phyloP scores from a whole-genome alignment of 148 eudicot species.

The Amaranthus hypochondriacus region DNA sequence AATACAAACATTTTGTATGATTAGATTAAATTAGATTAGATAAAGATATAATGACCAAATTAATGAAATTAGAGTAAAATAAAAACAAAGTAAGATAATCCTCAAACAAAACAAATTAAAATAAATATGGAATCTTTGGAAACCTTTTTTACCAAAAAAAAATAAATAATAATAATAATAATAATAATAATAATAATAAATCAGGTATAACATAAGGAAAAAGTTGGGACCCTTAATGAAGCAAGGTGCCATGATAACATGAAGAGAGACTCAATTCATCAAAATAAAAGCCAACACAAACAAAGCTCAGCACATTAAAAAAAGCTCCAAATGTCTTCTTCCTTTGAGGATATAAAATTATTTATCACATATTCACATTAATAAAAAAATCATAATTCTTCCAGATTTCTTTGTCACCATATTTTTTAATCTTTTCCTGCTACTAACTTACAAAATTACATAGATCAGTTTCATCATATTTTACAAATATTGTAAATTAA shows the following conservation, averaged over 20 bases:
- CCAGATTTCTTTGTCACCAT: not conserved
- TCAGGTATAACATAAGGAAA: not conserved
- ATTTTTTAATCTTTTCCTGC: not conserved
- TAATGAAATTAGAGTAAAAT: too few species aligned
- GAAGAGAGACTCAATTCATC: not conserved
- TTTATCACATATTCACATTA: not conserved
- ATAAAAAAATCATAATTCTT: not conserved
- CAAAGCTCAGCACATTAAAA: not conserved
- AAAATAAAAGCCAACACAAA: not conserved
- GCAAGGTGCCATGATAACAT: slow-evolving; percentile 13
- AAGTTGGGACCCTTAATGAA: slow-evolving; percentile 1
- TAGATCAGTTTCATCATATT: not conserved
- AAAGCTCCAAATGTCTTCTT: not conserved
- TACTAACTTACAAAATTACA: not conserved
- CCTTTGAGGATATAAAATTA: not conserved
- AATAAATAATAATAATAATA: too few species aligned
- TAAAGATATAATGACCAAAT: too few species aligned
- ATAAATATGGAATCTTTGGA: too few species aligned
- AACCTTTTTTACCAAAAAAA: too few species aligned
- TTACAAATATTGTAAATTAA: not conserved
- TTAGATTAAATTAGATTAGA: too few species aligned
- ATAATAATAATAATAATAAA: not conserved
- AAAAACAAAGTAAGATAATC: too few species aligned
- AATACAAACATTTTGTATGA: too few species aligned
- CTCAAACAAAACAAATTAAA: too few species aligned